Evolutionary conservation across 257 asterid genomes (phyloP).

Genomic region (Cinchona pubescens): DNA sequence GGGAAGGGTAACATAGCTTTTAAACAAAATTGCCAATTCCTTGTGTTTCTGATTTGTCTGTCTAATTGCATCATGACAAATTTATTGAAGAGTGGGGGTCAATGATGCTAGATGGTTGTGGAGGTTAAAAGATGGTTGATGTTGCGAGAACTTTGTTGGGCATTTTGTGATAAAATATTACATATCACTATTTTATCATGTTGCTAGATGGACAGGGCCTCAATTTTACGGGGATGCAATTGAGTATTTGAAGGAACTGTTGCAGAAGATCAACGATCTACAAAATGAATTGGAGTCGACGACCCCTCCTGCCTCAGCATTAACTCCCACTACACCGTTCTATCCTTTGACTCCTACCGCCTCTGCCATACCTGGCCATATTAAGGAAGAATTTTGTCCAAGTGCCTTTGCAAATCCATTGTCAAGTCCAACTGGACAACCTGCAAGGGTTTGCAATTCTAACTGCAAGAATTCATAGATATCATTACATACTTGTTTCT

Average conservation of each 20-base stretch:
- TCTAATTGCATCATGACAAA: background rate
- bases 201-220: conserved; percentile 86
- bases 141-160: background rate
- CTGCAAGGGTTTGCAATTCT: conserved; percentile 58
- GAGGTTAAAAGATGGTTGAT: background rate
- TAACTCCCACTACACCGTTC: conserved; percentile 58
- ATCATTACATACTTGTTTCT: background rate
- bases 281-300: conserved; percentile 79
- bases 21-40: background rate
- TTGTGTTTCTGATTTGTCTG: background rate
- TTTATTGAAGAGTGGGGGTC: background rate
- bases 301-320: conserved; percentile 48
- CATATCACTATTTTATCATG: background rate
- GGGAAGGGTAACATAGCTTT: background rate
- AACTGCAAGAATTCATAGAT: background rate
- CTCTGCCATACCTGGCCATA: conserved; percentile 50
- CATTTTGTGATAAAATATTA: background rate
- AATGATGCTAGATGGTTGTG: conserved; percentile 1
- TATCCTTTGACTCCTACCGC: conserved; percentile 76
- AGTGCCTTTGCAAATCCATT: conserved; percentile 74
- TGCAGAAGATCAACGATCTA: conserved; percentile 80
- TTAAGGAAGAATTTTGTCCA: conserved; percentile 72
- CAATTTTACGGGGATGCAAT: conserved; percentile 89
- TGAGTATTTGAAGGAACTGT: conserved; percentile 76
- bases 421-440: conserved; percentile 77